Conservation (phyloP, 2,329 filamentous ascomycete species). For the Cyphellophora europaea region DNA sequence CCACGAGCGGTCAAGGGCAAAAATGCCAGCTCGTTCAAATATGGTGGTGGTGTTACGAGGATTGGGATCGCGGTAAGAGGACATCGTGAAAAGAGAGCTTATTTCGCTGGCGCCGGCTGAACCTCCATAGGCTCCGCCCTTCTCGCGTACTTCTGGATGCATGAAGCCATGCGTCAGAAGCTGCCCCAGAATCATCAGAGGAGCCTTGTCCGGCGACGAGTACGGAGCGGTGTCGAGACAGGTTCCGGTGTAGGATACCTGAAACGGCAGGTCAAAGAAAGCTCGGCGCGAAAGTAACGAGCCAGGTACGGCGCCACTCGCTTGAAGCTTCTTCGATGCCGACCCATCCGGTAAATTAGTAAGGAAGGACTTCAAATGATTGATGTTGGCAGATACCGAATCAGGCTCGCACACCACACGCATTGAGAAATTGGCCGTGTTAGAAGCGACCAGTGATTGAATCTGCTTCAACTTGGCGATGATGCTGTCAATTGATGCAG, state of each 20-base stretch:
- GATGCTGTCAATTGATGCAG: constrained; percentile 63
- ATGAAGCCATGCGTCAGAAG: constrained; percentile 93
- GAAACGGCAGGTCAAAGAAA: constrained; percentile 90
- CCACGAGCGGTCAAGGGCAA: constrained; percentile 76
- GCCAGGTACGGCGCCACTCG: constrained; percentile 20
- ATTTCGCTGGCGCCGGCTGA: constrained; percentile 74
- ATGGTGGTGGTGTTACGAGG: constrained; percentile 79
- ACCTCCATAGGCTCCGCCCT: constrained; percentile 91
- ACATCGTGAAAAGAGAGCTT: constrained; percentile 84
- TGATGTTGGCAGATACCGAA: constrained; percentile 60
- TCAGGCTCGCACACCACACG: constrained; percentile 79
- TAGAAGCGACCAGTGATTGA: constrained; percentile 66
- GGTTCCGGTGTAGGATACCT: constrained; percentile 88
- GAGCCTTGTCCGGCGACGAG: constrained; percentile 61
- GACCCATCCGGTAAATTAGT: constrained; percentile 46
- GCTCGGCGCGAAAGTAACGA: constrained; percentile 50
- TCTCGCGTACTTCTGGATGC: constrained; percentile 95
- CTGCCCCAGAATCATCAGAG: constrained; percentile 80
- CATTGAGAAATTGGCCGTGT: constrained; percentile 59
- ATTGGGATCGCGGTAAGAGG: constrained; percentile 94
- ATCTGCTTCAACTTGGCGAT: constrained; percentile 79
- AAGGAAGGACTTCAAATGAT: constrained; percentile 63
- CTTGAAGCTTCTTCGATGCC: constrained; percentile 9
- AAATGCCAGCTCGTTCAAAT: constrained; percentile 72
- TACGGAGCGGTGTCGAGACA: constrained; percentile 80